phyloP scores from a whole-genome alignment of 179 eudicot species.

The Actinidia polygama region DNA sequence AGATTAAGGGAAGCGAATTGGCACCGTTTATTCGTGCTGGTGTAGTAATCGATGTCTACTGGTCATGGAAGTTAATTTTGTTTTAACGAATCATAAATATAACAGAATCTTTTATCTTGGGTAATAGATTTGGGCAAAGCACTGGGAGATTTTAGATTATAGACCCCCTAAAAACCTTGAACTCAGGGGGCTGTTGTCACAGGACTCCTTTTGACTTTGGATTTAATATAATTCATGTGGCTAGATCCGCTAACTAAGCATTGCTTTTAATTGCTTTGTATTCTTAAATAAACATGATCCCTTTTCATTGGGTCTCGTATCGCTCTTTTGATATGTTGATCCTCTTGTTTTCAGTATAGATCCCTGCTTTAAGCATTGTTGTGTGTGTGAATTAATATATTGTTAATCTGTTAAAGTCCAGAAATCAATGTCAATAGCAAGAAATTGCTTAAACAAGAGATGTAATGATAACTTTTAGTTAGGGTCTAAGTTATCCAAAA shows the following conservation, averaged over 20 bases:
- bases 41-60: not conserved
- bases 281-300: not conserved
- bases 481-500: no score
- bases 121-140: no score
- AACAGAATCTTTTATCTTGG: not conserved
- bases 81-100: not conserved
- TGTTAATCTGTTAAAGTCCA: not conserved
- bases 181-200: no score
- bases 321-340: not conserved
- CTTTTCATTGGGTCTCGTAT: not conserved
- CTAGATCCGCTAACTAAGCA: not conserved
- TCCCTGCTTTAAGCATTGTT: not conserved
- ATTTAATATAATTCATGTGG: not conserved
- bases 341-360: not conserved
- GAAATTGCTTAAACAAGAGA: no score
- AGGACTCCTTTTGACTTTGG: no score
- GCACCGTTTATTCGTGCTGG: not conserved
- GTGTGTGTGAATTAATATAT: not conserved
- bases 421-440: no score
- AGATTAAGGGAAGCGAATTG: not conserved
- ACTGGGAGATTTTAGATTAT: no score
- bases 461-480: no score
- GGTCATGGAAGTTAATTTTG: not conserved
- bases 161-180: no score
- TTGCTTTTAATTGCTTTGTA: not conserved